phyloP scores from a whole-genome alignment of 2,329 filamentous ascomycete genomes.

The Clarireedia sp. region DNA sequence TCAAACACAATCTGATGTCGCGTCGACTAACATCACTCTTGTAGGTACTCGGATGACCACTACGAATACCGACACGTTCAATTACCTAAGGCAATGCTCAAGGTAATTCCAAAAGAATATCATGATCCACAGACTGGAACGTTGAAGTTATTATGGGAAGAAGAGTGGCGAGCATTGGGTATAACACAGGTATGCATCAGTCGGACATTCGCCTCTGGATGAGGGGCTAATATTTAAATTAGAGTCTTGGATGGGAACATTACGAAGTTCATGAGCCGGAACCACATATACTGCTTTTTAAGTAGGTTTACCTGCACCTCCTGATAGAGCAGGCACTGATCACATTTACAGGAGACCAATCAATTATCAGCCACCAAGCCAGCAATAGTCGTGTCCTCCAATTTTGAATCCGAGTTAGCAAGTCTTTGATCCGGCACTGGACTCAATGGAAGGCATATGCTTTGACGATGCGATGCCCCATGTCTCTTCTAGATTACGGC shows the following conservation, averaged over 20 bases:
- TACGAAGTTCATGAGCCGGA: slow-evolving; percentile 99
- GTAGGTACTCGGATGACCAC: slow-evolving; percentile 83
- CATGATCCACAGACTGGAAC: slow-evolving; percentile 85
- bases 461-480: slow-evolving; percentile 30
- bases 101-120: slow-evolving; percentile 90
- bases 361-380: slow-evolving; percentile 19
- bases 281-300: slow-evolving; percentile 96
- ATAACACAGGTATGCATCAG: slow-evolving; percentile 73
- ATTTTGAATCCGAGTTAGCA: slow-evolving; percentile 17
- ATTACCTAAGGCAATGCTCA: slow-evolving; percentile 96
- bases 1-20: not conserved
- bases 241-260: slow-evolving; percentile 99
- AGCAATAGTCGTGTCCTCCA: slow-evolving; percentile 16
- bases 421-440: slow-evolving; percentile 22
- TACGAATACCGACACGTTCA: slow-evolving; percentile 98
- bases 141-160: slow-evolving; percentile 93
- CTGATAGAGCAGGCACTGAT: slow-evolving; percentile 11
- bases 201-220: not conserved
- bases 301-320: slow-evolving; percentile 52
- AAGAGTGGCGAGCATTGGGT: slow-evolving; percentile 93
- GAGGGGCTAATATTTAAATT: slow-evolving; percentile 9
- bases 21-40: slow-evolving; percentile 15
- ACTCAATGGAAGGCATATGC: slow-evolving; percentile 19
- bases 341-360: slow-evolving; percentile 25
- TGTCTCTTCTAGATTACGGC: slow-evolving; percentile 25